Conservation (phyloP, 2,329 filamentous ascomycete genomes). For the Paraphaeosphaeria minitans region DNA sequence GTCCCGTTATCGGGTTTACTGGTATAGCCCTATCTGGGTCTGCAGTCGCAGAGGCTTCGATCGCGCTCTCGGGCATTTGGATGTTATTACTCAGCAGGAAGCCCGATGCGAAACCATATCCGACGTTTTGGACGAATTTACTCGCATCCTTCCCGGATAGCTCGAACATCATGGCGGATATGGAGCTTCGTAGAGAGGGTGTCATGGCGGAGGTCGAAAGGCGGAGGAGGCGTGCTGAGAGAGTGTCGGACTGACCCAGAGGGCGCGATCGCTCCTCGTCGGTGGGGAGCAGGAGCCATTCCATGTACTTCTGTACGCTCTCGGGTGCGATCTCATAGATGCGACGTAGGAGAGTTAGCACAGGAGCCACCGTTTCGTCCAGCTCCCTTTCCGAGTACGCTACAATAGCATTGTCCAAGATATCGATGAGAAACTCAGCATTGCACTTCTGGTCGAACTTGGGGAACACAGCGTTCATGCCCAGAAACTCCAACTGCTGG, state of each 20-base stretch:
- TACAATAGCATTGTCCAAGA: constrained; percentile 70
- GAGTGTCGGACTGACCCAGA: constrained; percentile 73
- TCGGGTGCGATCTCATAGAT: constrained; percentile 73
- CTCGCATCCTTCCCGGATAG: constrained; percentile 80
- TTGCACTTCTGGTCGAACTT: constrained; percentile 63
- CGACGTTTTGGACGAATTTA: constrained; percentile 86
- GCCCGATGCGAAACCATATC: constrained; percentile 91
- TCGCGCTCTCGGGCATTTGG: constrained; percentile 70
- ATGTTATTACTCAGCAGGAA: constrained; percentile 87
- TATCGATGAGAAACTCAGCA: constrained; percentile 67
- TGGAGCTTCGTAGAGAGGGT: constrained; percentile 72
- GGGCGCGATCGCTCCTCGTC: constrained; percentile 76
- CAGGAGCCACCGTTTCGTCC: constrained; percentile 71
- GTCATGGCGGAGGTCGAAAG: constrained; percentile 76
- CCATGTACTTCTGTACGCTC: constrained; percentile 66
- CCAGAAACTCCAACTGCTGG: constrained; percentile 49
- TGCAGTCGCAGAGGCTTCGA: constrained; percentile 57
- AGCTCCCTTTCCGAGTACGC: constrained; percentile 71
- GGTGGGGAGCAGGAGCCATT: constrained; percentile 72
- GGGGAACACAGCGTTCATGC: constrained; percentile 68
- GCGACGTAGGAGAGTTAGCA: constrained; percentile 74
- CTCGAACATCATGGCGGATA: constrained; percentile 83
- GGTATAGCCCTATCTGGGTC: constrained; percentile 40
- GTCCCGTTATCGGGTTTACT: constrained; percentile 87
- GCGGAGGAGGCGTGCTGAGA: constrained; percentile 77